Percentiles rank a stretch among this genome's conserved stretches.
These are phyloP conservation scores for Tuctoria greenei DNA, from an alignment of 176 grass and related monocot genomes.

Conservation along the genomic window DNA sequence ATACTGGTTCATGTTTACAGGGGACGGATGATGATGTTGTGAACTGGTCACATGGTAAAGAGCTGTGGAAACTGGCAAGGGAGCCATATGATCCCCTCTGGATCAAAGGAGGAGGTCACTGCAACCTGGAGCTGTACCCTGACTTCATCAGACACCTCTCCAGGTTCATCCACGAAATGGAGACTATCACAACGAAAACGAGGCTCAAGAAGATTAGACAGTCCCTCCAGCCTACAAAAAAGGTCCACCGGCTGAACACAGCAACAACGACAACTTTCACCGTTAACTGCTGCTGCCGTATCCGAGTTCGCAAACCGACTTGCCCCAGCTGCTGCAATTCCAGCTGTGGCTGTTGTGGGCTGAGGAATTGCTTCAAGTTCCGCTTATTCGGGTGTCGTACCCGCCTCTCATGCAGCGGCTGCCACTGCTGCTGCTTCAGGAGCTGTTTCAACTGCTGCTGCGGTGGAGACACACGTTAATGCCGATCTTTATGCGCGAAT, in stretches of 20 bases:
- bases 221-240: slow-evolving; percentile 49
- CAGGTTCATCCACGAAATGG: slow-evolving; percentile 86
- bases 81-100: slow-evolving; percentile 96
- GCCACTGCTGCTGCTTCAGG: slow-evolving; percentile 20
- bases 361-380: slow-evolving; percentile 27
- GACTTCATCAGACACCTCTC: slow-evolving; percentile 91
- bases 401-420: slow-evolving; percentile 42
- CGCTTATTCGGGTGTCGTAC: slow-evolving; percentile 28
- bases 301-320: slow-evolving; percentile 64
- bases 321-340: slow-evolving; percentile 55
- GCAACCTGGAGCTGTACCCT: slow-evolving; percentile 95
- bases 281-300: slow-evolving; percentile 73
- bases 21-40: slow-evolving; percentile 96
- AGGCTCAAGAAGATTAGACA: slow-evolving; percentile 88
- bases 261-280: slow-evolving; percentile 78
- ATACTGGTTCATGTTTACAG: slow-evolving; percentile 35
- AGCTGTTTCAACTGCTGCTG: slow-evolving; percentile 44
- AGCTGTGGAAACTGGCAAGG: slow-evolving; percentile 80
- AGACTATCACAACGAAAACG: slow-evolving; percentile 63
- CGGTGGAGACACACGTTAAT: slow-evolving; percentile 3
- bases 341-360: slow-evolving; percentile 36
- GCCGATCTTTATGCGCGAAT: not conserved
- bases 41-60: slow-evolving; percentile 87
- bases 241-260: slow-evolving; percentile 10
- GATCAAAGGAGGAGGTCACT: slow-evolving; percentile 98